These are phyloP conservation scores for Xylaria nigripes DNA, from an alignment of 495 filamentous ascomycete genomes.

Conservation along the genomic window DNA sequence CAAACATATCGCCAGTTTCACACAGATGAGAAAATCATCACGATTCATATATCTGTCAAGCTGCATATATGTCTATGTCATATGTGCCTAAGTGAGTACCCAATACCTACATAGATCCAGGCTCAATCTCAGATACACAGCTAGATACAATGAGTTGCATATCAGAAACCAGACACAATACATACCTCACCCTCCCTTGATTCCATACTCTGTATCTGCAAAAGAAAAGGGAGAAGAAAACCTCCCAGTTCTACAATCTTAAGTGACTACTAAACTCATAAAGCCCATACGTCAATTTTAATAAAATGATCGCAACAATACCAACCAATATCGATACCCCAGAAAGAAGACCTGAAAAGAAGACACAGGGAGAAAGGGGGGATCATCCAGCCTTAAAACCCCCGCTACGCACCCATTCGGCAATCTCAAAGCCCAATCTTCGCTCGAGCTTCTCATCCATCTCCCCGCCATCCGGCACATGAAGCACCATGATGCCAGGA, in stretches of 20 bases:
- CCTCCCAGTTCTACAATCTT: neutral
- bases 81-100: neutral
- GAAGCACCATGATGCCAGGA: constrained; percentile 31
- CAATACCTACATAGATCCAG: neutral
- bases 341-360: neutral
- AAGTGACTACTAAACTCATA: neutral
- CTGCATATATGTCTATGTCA: neutral
- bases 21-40: neutral
- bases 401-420: constrained; percentile 59
- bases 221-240: neutral
- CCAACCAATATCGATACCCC: neutral
- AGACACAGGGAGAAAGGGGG: neutral
- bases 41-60: neutral
- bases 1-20: neutral
- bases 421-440: constrained; percentile 72
- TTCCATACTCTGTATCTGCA: neutral
- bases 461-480: constrained; percentile 29
- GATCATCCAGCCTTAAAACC: constrained; percentile 23
- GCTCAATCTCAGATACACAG: neutral
- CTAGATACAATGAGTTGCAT: constrained; percentile 5
- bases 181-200: constrained; percentile 1
- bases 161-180: constrained; percentile 1
- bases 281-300: neutral
- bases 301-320: neutral
- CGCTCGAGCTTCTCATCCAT: constrained; percentile 61